Conservation (phyloP, 2,329 filamentous ascomycete species). For the Cladosporium oxysporum region DNA sequence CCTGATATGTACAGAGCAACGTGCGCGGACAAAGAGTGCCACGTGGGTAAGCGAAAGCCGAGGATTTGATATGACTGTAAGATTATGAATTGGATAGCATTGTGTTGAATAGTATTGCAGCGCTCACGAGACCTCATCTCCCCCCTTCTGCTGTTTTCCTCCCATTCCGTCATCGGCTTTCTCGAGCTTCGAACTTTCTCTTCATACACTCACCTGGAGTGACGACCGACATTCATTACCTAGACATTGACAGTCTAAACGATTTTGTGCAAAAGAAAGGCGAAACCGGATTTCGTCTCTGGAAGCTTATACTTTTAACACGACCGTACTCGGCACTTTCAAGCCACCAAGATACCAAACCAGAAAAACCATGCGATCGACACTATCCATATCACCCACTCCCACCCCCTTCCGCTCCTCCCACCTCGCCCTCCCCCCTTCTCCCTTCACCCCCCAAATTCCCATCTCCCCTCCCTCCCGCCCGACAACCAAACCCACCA, state of each 20-base stretch:
- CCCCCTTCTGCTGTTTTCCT: neutral
- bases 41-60: slow-evolving; percentile 12
- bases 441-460: slow-evolving; percentile 39
- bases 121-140: neutral
- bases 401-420: slow-evolving; percentile 47
- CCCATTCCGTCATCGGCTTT: neutral
- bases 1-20: neutral
- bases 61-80: slow-evolving; percentile 16
- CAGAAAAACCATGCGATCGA: slow-evolving; percentile 30
- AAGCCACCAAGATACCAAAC: neutral
- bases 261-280: neutral
- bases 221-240: slow-evolving; percentile 1
- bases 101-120: slow-evolving; percentile 8
- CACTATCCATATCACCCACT: slow-evolving; percentile 39
- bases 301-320: neutral
- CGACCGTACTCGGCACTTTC: neutral
- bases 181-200: neutral
- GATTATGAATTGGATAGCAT: slow-evolving; percentile 23
- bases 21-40: slow-evolving; percentile 9
- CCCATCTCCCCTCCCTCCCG: slow-evolving; percentile 26
- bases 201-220: slow-evolving; percentile 9
- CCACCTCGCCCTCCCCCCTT: slow-evolving; percentile 46
- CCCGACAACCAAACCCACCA: slow-evolving; percentile 13
- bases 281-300: slow-evolving; percentile 6
- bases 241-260: neutral